phyloP scores from a whole-genome alignment of 768 basidiomycete species.

The Gymnopilus junonius region DNA sequence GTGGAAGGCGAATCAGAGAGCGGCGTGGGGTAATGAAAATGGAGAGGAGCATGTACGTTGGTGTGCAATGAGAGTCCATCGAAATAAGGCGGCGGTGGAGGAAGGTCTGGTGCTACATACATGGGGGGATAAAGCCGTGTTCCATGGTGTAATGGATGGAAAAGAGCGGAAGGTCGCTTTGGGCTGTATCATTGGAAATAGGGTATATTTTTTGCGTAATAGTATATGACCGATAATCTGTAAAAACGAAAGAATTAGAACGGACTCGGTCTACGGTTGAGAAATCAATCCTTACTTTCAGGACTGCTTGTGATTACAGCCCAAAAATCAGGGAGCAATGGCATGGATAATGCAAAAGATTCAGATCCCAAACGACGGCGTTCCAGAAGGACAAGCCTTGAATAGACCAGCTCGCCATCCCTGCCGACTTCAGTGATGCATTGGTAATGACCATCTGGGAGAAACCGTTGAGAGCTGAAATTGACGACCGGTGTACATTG shows the following conservation, averaged over 20 bases:
- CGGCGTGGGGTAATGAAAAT: background rate
- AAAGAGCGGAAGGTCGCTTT: slow-evolving; percentile 8
- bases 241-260: background rate
- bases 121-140: background rate
- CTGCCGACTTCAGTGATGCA: slow-evolving; percentile 19
- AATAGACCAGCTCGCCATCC: slow-evolving; percentile 17
- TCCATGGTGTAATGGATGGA: slow-evolving; percentile 15
- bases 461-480: slow-evolving; percentile 21
- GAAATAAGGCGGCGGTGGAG: background rate
- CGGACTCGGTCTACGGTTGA: background rate
- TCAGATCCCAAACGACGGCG: background rate
- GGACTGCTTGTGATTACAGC: slow-evolving; percentile 13
- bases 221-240: slow-evolving; percentile 11
- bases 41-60: background rate
- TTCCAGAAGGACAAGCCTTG: slow-evolving; percentile 7
- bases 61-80: background rate
- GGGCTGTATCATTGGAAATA: slow-evolving; percentile 1
- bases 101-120: background rate
- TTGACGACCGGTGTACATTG: slow-evolving; percentile 22
- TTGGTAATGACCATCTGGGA: slow-evolving; percentile 13
- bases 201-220: slow-evolving; percentile 13
- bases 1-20: background rate
- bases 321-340: slow-evolving; percentile 24
- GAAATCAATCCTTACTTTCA: slow-evolving; percentile 11
- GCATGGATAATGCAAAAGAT: slow-evolving; percentile 12